Evolutionary conservation across 2,329 filamentous ascomycete species (phyloP).

Genomic region (Arthrinium puccinioides): DNA sequence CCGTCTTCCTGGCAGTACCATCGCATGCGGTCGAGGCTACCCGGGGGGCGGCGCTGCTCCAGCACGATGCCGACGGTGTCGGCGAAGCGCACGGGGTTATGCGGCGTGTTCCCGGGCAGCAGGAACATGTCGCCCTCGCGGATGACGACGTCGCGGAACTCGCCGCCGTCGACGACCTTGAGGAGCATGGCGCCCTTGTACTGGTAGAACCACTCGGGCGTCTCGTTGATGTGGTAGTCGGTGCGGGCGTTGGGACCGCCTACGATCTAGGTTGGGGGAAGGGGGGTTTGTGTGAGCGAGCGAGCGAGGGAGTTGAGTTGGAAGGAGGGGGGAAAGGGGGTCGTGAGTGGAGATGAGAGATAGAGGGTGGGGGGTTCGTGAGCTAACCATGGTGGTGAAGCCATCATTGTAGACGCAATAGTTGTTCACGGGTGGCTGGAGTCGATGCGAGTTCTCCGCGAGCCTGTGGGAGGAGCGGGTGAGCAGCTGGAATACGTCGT

Average conservation of each 20-base stretch:
- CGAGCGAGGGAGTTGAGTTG: background rate
- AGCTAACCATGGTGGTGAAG: slow-evolving; percentile 69
- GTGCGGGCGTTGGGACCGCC: slow-evolving; percentile 93
- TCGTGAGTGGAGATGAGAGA: background rate
- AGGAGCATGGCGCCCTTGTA: slow-evolving; percentile 89
- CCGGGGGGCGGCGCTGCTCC: slow-evolving; percentile 71
- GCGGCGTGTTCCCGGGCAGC: slow-evolving; percentile 86
- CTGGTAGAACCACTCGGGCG: slow-evolving; percentile 97
- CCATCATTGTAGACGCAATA: slow-evolving; percentile 89
- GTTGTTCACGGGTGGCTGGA: slow-evolving; percentile 93
- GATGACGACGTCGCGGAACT: slow-evolving; percentile 81
- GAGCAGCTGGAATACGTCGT: background rate
- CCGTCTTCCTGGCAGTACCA: slow-evolving; percentile 73
- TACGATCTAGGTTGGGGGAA: slow-evolving; percentile 56
- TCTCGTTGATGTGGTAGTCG: slow-evolving; percentile 97
- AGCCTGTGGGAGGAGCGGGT: slow-evolving; percentile 55
- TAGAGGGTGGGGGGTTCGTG: background rate
- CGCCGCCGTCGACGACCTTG: slow-evolving; percentile 70
- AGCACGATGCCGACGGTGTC: slow-evolving; percentile 91
- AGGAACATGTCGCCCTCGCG: slow-evolving; percentile 91
- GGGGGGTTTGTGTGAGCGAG: too few relatives aligned
- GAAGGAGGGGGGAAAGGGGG: background rate
- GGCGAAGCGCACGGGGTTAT: slow-evolving; percentile 90
- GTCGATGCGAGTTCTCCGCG: slow-evolving; percentile 80
- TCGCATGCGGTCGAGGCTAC: slow-evolving; percentile 67